Percentiles rank a stretch among this genome's conserved stretches.
These are phyloP conservation scores for Odontarrhena argentea DNA, from an alignment of 345 rosid species.

Conservation along the genomic window DNA sequence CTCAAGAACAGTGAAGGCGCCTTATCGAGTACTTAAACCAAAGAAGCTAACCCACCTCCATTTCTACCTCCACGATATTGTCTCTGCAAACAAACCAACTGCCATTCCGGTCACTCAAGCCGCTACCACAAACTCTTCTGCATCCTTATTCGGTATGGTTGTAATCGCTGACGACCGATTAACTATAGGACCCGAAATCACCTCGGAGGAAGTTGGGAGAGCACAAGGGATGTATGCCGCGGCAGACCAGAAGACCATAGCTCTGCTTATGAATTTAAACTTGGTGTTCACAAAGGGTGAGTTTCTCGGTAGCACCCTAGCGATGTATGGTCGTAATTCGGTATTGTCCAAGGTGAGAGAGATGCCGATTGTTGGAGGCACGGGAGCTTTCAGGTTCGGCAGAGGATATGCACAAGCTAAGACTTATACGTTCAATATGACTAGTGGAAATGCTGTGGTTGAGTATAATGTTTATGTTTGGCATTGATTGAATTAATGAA, in stretches of 20 bases:
- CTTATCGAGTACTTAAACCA: conserved; percentile 1
- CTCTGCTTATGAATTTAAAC: conserved; percentile 48
- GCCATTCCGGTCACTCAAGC: background rate
- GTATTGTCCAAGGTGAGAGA: conserved; percentile 44
- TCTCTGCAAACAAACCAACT: conserved; percentile 4
- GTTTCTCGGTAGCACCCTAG: conserved; percentile 52
- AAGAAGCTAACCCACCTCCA: conserved; percentile 19
- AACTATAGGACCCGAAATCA: conserved; percentile 46
- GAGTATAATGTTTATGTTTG: conserved; percentile 50
- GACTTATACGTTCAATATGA: conserved; percentile 39
- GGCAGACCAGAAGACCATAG: conserved; percentile 33
- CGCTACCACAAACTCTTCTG: conserved; percentile 36
- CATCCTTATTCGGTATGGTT: conserved; percentile 45
- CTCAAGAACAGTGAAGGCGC: background rate
- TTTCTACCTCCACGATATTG: conserved; percentile 29
- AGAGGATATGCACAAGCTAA: conserved; percentile 51
- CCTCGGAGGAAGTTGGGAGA: conserved; percentile 53
- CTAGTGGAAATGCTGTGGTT: conserved; percentile 48
- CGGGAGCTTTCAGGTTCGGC: conserved; percentile 55
- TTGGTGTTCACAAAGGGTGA: conserved; percentile 47
- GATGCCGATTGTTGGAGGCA: conserved; percentile 62
- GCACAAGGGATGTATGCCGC: conserved; percentile 58
- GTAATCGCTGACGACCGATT: conserved; percentile 49
- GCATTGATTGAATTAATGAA: background rate
- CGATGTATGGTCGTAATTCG: conserved; percentile 45